A percentile compares a stretch with the other conserved stretches of the same genome.
Conservation (phyloP, 2,329 filamentous ascomycete genomes). For the Colletotrichum sublineola region DNA sequence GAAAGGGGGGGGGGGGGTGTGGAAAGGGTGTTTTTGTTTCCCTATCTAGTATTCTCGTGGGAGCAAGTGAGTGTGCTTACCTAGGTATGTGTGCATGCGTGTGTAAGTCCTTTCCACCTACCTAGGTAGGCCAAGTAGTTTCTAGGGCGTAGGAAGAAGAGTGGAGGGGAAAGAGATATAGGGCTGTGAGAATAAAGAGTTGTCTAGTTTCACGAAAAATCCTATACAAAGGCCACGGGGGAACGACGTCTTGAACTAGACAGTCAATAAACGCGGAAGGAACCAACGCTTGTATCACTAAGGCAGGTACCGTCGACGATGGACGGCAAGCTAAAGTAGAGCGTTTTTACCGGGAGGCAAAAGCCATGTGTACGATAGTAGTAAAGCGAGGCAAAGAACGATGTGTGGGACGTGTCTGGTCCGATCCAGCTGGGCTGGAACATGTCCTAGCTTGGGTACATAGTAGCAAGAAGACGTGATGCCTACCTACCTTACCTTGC, state of each 20-base stretch:
- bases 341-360: background rate
- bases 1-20: too few species aligned
- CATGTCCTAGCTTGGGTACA: background rate
- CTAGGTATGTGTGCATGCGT: too few species aligned
- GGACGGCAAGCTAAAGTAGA: conserved; percentile 5
- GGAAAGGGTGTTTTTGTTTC: background rate
- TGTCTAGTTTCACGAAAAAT: background rate
- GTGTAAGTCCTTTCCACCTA: background rate
- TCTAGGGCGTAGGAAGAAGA: background rate
- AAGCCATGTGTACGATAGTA: background rate
- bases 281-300: background rate
- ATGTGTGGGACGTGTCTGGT: background rate
- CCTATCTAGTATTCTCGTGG: too few species aligned
- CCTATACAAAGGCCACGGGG: conserved; percentile 6
- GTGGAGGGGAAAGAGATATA: background rate
- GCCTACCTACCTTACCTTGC: too few species aligned
- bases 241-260: background rate
- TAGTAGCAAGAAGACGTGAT: too few species aligned
- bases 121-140: background rate
- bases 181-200: conserved; percentile 7
- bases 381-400: background rate
- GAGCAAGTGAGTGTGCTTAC: background rate
- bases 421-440: background rate
- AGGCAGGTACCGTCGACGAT: background rate
- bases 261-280: background rate